Evolutionary conservation across 139 green algal species (phyloP).

Genomic region (Picochlorum sp.): DNA sequence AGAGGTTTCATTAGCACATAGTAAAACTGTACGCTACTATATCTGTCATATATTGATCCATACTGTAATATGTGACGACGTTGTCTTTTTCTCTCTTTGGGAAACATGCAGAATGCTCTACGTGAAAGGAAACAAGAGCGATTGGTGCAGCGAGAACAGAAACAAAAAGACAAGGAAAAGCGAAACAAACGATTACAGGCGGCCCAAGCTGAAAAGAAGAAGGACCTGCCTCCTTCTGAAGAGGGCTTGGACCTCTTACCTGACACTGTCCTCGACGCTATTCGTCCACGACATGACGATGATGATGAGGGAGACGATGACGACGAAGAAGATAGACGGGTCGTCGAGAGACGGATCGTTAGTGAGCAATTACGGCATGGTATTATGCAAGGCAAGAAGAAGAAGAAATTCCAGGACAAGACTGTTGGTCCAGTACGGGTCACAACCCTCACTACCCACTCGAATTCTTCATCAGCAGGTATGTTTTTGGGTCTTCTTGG

Average conservation of each 20-base stretch:
- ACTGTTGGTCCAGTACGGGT: background rate
- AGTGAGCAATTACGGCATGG: constrained; percentile 6
- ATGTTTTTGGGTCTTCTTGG: too few species aligned
- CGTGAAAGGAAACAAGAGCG: too few species aligned
- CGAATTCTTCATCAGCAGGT: background rate
- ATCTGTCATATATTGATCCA: background rate
- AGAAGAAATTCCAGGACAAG: background rate
- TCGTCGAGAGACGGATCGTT: constrained; percentile 2
- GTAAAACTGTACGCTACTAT: constrained; percentile 6
- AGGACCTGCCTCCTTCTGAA: background rate
- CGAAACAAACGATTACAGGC: too few species aligned
- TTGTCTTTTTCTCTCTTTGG: too few species aligned
- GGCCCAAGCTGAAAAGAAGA: background rate
- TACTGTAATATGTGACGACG: too few species aligned
- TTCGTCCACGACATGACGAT: background rate
- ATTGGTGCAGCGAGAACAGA: too few species aligned
- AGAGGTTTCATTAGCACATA: constrained; percentile 7
- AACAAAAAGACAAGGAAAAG: too few species aligned
- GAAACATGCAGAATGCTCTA: too few species aligned
- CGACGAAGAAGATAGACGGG: background rate
- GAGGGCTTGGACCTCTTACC: constrained; percentile 5
- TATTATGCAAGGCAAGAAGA: constrained; percentile 1
- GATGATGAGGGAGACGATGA: background rate
- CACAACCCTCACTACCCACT: background rate
- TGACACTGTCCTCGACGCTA: constrained; percentile 6